Conservation (phyloP, 352 stramenopile genomes). For the Globisporangium splendens region DNA sequence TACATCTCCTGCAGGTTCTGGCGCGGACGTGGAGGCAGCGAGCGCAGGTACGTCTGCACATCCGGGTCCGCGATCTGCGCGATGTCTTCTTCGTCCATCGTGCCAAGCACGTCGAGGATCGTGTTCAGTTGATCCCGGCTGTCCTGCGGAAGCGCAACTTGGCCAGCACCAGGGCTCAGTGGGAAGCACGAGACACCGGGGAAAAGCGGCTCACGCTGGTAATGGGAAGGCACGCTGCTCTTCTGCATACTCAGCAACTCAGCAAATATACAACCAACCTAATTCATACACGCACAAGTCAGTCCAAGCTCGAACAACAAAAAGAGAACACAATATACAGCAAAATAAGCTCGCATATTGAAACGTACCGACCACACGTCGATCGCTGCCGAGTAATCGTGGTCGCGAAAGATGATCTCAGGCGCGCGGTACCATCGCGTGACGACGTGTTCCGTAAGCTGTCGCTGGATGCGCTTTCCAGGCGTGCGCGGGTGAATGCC, state of each 20-base stretch:
- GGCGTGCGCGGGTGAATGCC: constrained; percentile 73
- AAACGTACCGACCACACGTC: constrained; percentile 85
- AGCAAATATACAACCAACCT: constrained; percentile 95
- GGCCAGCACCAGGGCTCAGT: constrained; percentile 67
- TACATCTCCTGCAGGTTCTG: constrained; percentile 85
- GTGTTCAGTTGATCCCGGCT: constrained; percentile 85
- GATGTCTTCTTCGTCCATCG: constrained; percentile 83
- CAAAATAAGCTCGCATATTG: not conserved
- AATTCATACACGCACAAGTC: constrained; percentile 2
- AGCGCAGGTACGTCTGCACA: constrained; percentile 80
- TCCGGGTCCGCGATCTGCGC: constrained; percentile 81
- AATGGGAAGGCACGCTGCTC: constrained; percentile 92
- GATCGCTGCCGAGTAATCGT: constrained; percentile 86
- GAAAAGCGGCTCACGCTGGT: constrained; percentile 93
- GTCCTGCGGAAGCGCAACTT: constrained; percentile 76
- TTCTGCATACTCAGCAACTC: constrained; percentile 96
- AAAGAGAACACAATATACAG: not conserved
- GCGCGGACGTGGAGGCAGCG: constrained; percentile 56
- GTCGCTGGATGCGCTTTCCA: constrained; percentile 78
- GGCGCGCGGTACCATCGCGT: constrained; percentile 94
- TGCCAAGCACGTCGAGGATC: constrained; percentile 86
- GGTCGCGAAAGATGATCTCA: constrained; percentile 92
- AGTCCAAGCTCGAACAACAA: not conserved
- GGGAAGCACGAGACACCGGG: constrained; percentile 91
- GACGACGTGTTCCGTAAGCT: constrained; percentile 94